These are phyloP conservation scores for Vigna reflexopilosa DNA, from an alignment of 306 rosid genomes.

Conservation along the genomic window DNA sequence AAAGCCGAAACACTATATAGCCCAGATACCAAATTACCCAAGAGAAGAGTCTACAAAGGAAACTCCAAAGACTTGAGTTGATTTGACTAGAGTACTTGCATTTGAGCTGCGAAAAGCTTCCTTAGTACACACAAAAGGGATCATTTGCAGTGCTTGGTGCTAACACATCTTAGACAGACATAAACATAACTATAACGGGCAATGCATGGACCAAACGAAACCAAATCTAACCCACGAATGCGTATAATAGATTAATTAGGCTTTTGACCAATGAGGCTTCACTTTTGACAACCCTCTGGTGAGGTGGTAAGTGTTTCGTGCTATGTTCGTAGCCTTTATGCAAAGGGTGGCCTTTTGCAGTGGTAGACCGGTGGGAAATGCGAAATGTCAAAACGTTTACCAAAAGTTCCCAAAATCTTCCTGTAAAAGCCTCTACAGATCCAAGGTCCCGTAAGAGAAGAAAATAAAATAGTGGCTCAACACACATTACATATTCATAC, in stretches of 20 bases:
- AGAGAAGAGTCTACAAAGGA: conserved; percentile 48
- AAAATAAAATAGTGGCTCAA: conserved; percentile 48
- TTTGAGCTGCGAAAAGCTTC: conserved; percentile 48
- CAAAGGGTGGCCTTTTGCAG: conserved; percentile 52
- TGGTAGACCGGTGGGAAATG: conserved; percentile 51
- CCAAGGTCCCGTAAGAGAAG: conserved; percentile 45
- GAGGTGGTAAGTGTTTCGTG: conserved; percentile 37
- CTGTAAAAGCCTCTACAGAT: conserved; percentile 49
- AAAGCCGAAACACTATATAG: conserved; percentile 27
- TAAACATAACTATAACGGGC: conserved; percentile 47
- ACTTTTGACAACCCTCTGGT: conserved; percentile 44
- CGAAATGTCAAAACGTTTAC: conserved; percentile 65
- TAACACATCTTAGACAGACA: conserved; percentile 52
- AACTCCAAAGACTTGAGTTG: conserved; percentile 51
- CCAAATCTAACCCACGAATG: conserved; percentile 48
- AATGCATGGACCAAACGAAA: conserved; percentile 10
- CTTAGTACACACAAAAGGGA: conserved; percentile 51
- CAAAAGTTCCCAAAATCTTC: conserved; percentile 57
- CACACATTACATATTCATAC: not conserved
- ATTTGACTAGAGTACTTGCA: conserved; percentile 43
- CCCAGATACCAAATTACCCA: conserved; percentile 48
- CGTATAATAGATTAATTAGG: conserved; percentile 41
- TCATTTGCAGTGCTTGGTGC: conserved; percentile 38
- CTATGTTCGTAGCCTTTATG: conserved; percentile 58
- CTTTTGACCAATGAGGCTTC: conserved; percentile 64